Percentiles rank a stretch among this genome's conserved stretches.
Conservation (phyloP, 441 rosid genomes). For the Gossypium davidsonii region DNA sequence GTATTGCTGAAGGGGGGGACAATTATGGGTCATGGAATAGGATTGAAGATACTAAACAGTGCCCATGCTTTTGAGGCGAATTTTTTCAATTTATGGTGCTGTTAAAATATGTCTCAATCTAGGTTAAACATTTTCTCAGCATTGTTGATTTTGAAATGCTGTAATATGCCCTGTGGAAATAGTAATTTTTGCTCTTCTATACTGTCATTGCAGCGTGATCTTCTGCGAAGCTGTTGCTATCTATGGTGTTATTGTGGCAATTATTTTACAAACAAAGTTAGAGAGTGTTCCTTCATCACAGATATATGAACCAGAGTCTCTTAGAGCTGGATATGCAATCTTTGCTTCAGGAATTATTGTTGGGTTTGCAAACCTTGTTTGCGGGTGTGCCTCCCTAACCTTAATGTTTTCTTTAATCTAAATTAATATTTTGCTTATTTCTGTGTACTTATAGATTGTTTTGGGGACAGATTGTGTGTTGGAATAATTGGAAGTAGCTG, state of each 20-base stretch:
- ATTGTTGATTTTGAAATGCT: background rate
- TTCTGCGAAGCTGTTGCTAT: constrained; percentile 99
- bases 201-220: constrained; percentile 58
- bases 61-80: background rate
- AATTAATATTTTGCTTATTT: background rate
- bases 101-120: background rate
- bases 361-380: constrained; percentile 95
- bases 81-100: background rate
- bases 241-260: constrained; percentile 94
- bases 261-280: constrained; percentile 86
- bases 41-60: background rate
- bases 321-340: constrained; percentile 95
- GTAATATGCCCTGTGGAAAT: constrained; percentile 1
- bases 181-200: background rate
- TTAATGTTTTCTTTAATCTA: background rate
- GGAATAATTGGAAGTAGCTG: constrained; percentile 98
- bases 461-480: constrained; percentile 64
- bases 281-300: constrained; percentile 74
- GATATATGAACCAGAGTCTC: constrained; percentile 72
- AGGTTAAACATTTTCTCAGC: background rate
- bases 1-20: background rate
- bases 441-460: constrained; percentile 6
- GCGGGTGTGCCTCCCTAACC: constrained; percentile 63
- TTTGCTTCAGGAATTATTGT: constrained; percentile 96
- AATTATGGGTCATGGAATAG: background rate